Evolutionary conservation across 768 basidiomycete genomes (phyloP).

Genomic region (Candolleomyces efflorescens): DNA sequence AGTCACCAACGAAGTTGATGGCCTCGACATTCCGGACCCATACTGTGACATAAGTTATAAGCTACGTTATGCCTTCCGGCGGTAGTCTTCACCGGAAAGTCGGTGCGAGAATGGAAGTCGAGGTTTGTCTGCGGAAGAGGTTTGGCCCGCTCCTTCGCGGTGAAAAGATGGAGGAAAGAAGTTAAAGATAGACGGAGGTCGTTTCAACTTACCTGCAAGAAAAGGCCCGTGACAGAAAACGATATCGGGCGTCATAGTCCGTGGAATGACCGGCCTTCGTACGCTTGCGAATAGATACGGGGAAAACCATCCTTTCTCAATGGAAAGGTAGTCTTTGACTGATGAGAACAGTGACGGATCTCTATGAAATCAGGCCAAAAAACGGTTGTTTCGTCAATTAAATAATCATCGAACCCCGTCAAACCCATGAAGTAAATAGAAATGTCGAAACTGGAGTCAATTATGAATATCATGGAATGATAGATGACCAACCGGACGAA

Average conservation of each 20-base stretch:
- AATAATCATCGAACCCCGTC: constrained; percentile 4
- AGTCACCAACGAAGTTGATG: neutral
- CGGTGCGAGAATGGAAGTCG: too few relatives aligned
- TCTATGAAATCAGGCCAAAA: constrained; percentile 19
- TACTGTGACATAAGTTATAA: too few relatives aligned
- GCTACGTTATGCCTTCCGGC: too few relatives aligned
- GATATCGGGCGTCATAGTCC: constrained; percentile 61
- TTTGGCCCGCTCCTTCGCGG: too few relatives aligned
- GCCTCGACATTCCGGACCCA: neutral
- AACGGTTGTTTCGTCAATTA: neutral
- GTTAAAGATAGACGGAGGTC: neutral
- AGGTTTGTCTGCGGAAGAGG: too few relatives aligned
- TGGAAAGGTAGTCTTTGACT: constrained; percentile 58
- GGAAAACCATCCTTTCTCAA: constrained; percentile 67
- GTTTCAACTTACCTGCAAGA: constrained; percentile 37
- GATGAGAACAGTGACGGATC: constrained; percentile 55
- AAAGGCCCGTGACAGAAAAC: constrained; percentile 66
- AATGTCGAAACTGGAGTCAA: neutral
- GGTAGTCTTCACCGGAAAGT: too few relatives aligned
- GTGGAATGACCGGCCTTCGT: constrained; percentile 55
- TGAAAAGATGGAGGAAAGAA: neutral
- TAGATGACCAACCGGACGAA: neutral
- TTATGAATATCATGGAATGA: neutral
- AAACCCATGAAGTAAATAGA: neutral
- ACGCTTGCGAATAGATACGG: constrained; percentile 62